Base-by-base conservation (phyloP, 2,329 filamentous ascomycete genomes). In the Colletotrichum sp. region DNA sequence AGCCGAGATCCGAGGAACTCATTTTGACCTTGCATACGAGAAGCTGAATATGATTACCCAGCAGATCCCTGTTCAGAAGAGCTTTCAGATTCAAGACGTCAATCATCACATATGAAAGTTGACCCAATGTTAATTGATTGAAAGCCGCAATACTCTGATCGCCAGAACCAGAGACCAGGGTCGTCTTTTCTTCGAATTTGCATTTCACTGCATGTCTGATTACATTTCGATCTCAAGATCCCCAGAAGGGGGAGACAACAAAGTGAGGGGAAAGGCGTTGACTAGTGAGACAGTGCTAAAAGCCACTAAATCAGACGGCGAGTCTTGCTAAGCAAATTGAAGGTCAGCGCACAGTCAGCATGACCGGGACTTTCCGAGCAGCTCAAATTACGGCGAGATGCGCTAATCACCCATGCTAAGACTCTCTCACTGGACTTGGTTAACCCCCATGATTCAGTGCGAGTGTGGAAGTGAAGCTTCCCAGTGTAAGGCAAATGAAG, bases 71-170 rank as follows among this genome's bases (percentile, higher is more conserved):
- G n/a, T 52, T 5, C n/a, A 24, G n/a, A 21, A 24, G n/a, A 52
- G 6, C 10, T 3, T 13, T 52, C 2, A 52, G 3, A 12, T 0
- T 13, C 4, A 24, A 52, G 10, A 52, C 44, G 12, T 7, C 44
- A 4, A 49, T n/a, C 9, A 49, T 49, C 39, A 49, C 5, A 49
- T 0, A 49, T 21, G n/a, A 52, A 21, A 21, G n/a, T 7, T 21
- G n/a, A 21, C 6, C 7, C 0, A 3, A 21, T 8, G 1, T 21
- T 52, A 2, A 13, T 21, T 8, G 10, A 3, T 8, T 21, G n/a
- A 52, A 21, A 52, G n/a, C 10, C 9, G 2, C 8, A 4, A 13
- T 8, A 13, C 3, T 21, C n/a, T 21, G 12, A 52, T 13, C 8
- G 6, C 3, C 44, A 24, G 7, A 2, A 52, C 44, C 1, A 21